Conservation (phyloP, 495 filamentous ascomycete genomes). For the Cryomyces minteri region DNA sequence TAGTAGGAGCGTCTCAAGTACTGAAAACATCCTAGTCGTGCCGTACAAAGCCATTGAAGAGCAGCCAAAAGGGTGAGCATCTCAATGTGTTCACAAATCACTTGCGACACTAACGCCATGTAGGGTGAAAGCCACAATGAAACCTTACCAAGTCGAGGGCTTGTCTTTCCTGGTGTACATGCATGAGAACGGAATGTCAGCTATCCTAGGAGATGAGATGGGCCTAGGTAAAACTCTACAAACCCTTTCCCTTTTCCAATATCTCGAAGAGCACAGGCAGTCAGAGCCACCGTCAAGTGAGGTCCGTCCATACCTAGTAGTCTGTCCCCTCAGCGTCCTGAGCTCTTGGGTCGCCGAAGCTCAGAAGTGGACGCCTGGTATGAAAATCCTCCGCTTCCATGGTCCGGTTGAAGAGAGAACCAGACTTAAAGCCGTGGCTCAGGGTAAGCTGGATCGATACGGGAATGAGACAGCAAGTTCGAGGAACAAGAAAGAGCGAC, state of each 20-base stretch:
- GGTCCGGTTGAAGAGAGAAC: constrained; percentile 30
- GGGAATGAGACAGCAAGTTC: constrained; percentile 18
- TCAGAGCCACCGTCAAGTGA: constrained; percentile 12
- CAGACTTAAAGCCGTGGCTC: constrained; percentile 29
- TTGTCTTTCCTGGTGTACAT: constrained; percentile 42
- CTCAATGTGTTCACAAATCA: constrained; percentile 3
- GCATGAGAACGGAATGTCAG: constrained; percentile 36
- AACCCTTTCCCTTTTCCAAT: constrained; percentile 36
- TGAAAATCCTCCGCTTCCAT: constrained; percentile 38
- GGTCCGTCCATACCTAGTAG: constrained; percentile 34
- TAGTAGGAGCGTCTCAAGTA: not conserved
- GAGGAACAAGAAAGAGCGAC: constrained; percentile 9
- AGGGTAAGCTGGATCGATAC: constrained; percentile 21
- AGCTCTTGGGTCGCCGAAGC: constrained; percentile 38
- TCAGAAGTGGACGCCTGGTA: constrained; percentile 35
- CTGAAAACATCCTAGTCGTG: constrained; percentile 1
- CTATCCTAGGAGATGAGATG: constrained; percentile 44
- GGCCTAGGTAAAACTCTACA: constrained; percentile 46
- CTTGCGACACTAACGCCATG: constrained; percentile 2
- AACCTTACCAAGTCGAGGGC: constrained; percentile 44
- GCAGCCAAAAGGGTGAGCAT: constrained; percentile 27
- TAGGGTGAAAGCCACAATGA: constrained; percentile 31
- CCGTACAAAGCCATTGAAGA: constrained; percentile 28
- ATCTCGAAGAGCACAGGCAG: constrained; percentile 22
- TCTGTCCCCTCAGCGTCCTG: constrained; percentile 40